phyloP scores from a whole-genome alignment of 257 asterid species.

The Paraleonurus japonicus region DNA sequence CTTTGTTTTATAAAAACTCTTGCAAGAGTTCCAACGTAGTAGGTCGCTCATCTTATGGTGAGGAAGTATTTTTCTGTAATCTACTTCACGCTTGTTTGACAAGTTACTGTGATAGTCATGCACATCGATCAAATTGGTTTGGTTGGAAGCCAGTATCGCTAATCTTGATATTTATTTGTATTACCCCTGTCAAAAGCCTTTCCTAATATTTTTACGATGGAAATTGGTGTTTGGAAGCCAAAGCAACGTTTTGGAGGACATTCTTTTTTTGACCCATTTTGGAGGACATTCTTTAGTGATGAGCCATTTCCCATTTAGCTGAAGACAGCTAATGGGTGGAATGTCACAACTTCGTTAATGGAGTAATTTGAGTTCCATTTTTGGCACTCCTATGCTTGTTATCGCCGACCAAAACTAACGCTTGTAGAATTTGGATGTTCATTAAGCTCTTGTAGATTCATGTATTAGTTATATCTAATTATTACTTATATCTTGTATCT shows the following conservation, averaged over 20 bases:
- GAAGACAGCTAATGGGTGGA: background rate
- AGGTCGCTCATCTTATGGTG: conserved; percentile 1
- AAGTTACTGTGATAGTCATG: background rate
- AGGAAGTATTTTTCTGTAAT: background rate
- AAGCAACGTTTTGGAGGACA: background rate
- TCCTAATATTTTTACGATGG: background rate
- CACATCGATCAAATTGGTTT: background rate
- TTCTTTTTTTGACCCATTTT: too few species aligned
- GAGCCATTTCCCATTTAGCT: background rate
- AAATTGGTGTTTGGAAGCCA: background rate
- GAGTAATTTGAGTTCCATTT: background rate
- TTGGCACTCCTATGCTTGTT: background rate
- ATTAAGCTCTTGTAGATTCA: background rate
- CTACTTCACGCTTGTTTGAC: background rate
- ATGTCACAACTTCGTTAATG: background rate
- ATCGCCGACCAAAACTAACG: background rate
- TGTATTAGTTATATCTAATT: background rate
- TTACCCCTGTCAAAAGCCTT: background rate
- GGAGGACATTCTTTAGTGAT: background rate
- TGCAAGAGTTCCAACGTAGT: background rate
- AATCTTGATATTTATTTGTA: background rate
- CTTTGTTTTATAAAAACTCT: background rate
- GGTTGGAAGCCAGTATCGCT: background rate
- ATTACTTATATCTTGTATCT: background rate
- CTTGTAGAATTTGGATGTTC: background rate